A percentile compares a stretch with the other conserved stretches of the same genome.
phyloP scores from a whole-genome alignment of 2,329 filamentous ascomycete species.

The Tolypocladium nubicola region DNA sequence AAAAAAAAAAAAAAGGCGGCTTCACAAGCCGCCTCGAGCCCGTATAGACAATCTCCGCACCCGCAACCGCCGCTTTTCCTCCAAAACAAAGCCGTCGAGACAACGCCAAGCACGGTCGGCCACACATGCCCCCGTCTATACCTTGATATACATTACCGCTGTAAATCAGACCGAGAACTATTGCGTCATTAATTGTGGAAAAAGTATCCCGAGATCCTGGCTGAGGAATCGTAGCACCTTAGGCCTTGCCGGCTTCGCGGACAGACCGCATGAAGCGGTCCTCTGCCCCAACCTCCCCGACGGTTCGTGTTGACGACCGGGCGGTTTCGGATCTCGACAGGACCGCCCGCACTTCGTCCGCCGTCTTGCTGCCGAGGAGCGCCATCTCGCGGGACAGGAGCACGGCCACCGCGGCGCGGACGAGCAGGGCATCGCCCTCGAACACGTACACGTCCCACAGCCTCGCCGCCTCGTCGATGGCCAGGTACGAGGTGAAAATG shows the following conservation, averaged over 20 bases:
- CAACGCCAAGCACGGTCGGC: constrained; percentile 7
- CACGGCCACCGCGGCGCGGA: constrained; percentile 61
- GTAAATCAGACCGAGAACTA: constrained; percentile 6
- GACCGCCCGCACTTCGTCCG: constrained; percentile 31
- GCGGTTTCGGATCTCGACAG: constrained; percentile 19
- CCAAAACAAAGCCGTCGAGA: neutral
- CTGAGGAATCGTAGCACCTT: neutral
- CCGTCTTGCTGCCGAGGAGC: constrained; percentile 34
- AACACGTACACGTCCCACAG: constrained; percentile 79
- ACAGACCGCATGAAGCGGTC: constrained; percentile 28
- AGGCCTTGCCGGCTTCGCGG: constrained; percentile 23
- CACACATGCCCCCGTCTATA: constrained; percentile 6
- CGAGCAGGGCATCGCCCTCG: constrained; percentile 63
- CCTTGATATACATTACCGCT: constrained; percentile 14
- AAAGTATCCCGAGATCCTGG: neutral
- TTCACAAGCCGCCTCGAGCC: constrained; percentile 1
- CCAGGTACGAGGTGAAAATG: constrained; percentile 52
- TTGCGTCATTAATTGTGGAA: neutral
- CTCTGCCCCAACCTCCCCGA: constrained; percentile 35
- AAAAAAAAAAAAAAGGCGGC: too few species aligned
- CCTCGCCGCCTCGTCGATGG: constrained; percentile 59
- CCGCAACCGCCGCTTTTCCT: neutral
- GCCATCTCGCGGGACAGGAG: constrained; percentile 43
- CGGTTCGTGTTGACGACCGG: constrained; percentile 19
- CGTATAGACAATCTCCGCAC: neutral